Evolutionary conservation across 495 filamentous ascomycete species (phyloP).

Genomic region (Tuber brumale): DNA sequence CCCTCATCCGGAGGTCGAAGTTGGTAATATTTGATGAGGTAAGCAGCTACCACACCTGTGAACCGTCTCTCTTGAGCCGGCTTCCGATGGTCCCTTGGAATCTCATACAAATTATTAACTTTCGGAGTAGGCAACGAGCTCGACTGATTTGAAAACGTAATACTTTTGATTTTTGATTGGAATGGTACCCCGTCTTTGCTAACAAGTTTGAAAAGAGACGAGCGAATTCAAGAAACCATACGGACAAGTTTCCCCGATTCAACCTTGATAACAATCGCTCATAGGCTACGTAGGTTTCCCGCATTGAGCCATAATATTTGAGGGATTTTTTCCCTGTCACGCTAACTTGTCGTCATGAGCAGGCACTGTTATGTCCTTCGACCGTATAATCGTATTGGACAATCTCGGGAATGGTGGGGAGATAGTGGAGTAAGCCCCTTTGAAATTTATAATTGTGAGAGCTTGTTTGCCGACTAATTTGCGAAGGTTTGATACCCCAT

Average conservation of each 20-base stretch:
- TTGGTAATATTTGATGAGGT: conserved; percentile 37
- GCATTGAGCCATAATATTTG: not conserved
- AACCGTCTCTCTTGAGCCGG: not conserved
- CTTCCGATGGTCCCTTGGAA: conserved; percentile 22
- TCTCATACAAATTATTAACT: conserved; percentile 10
- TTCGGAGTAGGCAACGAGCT: conserved; percentile 26
- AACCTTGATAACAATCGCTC: conserved; percentile 30
- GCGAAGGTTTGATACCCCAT: conserved; percentile 30
- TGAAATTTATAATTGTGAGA: not conserved
- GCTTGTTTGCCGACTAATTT: conserved; percentile 14
- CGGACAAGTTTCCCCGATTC: conserved; percentile 29
- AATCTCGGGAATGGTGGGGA: conserved; percentile 36
- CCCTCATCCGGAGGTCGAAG: conserved; percentile 31
- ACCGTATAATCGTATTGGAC: conserved; percentile 31
- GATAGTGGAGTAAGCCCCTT: conserved; percentile 29
- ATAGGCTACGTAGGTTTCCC: conserved; percentile 22
- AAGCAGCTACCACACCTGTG: not conserved
- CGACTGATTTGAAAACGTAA: conserved; percentile 35
- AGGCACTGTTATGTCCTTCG: conserved; percentile 36
- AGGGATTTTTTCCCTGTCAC: not conserved
- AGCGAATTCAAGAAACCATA: conserved; percentile 32
- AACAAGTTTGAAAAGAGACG: conserved; percentile 23
- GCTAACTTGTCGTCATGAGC: not conserved
- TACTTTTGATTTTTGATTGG: conserved; percentile 13
- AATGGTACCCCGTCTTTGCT: not conserved